These are phyloP conservation scores for Lactuca saligna DNA, from an alignment of 129 eudicot genomes.

Conservation along the genomic window DNA sequence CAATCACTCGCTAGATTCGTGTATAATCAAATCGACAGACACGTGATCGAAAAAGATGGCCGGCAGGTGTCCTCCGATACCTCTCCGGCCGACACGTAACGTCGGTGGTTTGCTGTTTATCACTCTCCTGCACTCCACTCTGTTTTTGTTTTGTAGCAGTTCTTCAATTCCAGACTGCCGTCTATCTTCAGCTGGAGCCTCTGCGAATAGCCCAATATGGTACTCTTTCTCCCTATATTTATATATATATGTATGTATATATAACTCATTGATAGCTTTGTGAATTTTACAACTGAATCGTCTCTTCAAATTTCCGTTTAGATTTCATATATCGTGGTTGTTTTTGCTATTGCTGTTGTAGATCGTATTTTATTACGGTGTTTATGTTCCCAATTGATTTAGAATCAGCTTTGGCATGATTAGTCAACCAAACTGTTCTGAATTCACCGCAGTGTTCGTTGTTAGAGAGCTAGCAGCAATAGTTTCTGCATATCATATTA, in stretches of 20 bases:
- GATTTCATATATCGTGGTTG: constrained; percentile 9
- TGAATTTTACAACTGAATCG: background rate
- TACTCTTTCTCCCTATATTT: constrained; percentile 1
- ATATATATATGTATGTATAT: background rate
- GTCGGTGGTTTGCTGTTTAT: background rate
- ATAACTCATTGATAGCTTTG: background rate
- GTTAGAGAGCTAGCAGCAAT: background rate
- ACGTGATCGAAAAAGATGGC: constrained; percentile 20
- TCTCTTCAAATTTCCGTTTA: background rate
- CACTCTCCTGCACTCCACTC: constrained; percentile 11
- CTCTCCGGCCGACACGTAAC: constrained; percentile 23
- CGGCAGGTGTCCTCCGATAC: constrained; percentile 12
- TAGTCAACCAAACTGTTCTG: constrained; percentile 1
- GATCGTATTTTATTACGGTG: background rate
- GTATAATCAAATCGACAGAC: constrained; percentile 15
- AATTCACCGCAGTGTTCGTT: background rate
- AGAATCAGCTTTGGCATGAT: constrained; percentile 17
- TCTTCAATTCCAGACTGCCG: constrained; percentile 13
- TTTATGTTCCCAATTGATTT: background rate
- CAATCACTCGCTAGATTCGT: constrained; percentile 3
- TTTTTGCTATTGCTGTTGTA: background rate
- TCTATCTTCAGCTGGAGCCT: background rate
- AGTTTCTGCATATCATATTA: background rate
- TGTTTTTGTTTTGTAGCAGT: constrained; percentile 7
- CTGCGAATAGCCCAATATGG: constrained; percentile 19